Base-by-base conservation (phyloP, 2,329 filamentous ascomycete genomes). In the Stachybotrys chlorohalonatus region DNA sequence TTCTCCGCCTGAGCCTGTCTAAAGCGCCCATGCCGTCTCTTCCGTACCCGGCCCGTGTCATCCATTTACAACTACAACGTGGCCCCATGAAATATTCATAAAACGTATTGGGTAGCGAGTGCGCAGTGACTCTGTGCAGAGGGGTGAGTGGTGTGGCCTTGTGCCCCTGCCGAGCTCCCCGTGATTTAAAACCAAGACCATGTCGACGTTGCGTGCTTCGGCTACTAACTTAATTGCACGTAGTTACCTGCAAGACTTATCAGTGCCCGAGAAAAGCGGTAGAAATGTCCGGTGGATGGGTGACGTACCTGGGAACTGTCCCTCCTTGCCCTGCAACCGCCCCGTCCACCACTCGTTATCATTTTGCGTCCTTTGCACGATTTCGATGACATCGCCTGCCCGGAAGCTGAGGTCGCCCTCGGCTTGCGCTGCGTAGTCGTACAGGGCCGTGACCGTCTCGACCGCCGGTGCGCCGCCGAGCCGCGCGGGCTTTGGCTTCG, bases 291-390 rank as follows among this genome's bases (percentile, higher is more conserved):
- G 42, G 52, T 32, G 11, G 17, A 31, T 39, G 32, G 52, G 32
- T 30, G 36, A 70, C 83, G 68, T 78, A 96, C 94, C 94, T 73
- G 94, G 94, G 70, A 99, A 99, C 67, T 97, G 93, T 31, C 94
- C 94, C 66, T 89, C 77, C 72, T 86, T 87, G 51, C 88, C 90
- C 56, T 87, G 79, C 53, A 95, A 68, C 67, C 84, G 89, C 45
- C 94, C 94, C 8, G 80, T 86, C 94, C 94, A 99, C 94, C 94
- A 99, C 71, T 99, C 94, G 63, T 99, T 97, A 52, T 90, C 86
- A 64, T 96, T 96, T 58, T 82, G 79, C n/a, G 90, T 95, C 61
- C 89, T 81, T 57, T 79, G 80, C 2, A 94, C 70, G 62, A 99
- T 92, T 70, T 97, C 92, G 64, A 99, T 97, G 5, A 87, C 75